Conservation (phyloP, 192 early-diverging fungal species). For the Cetraspora pellucida region DNA sequence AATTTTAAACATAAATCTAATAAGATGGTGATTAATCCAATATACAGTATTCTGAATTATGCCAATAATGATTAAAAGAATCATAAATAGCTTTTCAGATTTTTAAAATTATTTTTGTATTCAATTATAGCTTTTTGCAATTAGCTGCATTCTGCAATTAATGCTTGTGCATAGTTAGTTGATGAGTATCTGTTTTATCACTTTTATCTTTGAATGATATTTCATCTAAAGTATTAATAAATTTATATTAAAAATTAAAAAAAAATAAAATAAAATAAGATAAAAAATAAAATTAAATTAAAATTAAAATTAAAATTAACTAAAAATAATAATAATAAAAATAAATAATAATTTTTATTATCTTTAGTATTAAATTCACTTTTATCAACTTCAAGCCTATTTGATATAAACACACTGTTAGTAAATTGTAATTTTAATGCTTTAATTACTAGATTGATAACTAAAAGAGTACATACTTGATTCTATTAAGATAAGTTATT, state of each 20-base stretch:
- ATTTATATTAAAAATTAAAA: constrained; percentile 1
- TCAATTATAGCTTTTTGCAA: neutral
- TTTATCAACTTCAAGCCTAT: neutral
- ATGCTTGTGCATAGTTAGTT: neutral
- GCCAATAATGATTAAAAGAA: neutral
- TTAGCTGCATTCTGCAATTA: neutral
- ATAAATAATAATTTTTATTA: no score
- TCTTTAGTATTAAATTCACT: neutral
- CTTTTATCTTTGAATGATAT: neutral
- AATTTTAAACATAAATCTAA: no score
- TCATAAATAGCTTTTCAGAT: neutral
- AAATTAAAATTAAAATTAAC: no score
- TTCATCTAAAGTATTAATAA: neutral
- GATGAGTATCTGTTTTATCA: neutral
- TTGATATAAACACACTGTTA: neutral
- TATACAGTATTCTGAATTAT: neutral
- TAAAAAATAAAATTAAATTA: neutral
- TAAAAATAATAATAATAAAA: no score
- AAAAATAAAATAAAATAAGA: no score
- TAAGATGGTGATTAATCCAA: no score
- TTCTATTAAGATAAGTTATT: constrained; percentile 4
- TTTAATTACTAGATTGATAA: constrained; percentile 5
- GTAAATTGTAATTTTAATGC: constrained; percentile 14
- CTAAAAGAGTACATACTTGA: constrained; percentile 8
- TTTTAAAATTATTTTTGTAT: constrained; percentile 1